Evolutionary conservation across 495 filamentous ascomycete species (phyloP).

Genomic region (Delitschia confertaspora): DNA sequence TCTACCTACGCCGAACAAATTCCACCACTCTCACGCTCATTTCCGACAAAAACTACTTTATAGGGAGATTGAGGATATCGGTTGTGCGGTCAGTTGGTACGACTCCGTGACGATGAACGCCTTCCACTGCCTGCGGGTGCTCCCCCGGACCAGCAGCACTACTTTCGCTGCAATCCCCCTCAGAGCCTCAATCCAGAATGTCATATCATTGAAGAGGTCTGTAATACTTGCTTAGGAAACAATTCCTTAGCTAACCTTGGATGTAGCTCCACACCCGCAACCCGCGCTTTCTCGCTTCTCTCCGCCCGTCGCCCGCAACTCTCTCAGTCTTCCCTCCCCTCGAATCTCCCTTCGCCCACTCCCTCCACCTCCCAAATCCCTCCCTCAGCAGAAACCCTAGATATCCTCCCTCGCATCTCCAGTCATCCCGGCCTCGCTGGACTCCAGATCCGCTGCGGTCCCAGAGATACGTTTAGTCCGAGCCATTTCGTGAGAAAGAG

Average conservation of each 20-base stretch:
- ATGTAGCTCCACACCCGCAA: conserved; percentile 2
- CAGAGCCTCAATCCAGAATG: conserved; percentile 1
- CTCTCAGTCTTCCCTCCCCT: conserved; percentile 26
- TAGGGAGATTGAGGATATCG: too few relatives aligned
- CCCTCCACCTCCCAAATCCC: conserved; percentile 13
- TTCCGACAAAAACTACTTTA: too few relatives aligned
- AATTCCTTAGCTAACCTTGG: not conserved
- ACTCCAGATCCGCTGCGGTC: conserved; percentile 46
- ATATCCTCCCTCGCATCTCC: conserved; percentile 45
- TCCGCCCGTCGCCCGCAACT: conserved; percentile 34
- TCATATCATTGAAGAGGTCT: conserved; percentile 15
- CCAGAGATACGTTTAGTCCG: conserved; percentile 55
- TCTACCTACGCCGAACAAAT: too few relatives aligned
- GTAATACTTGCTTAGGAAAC: not conserved
- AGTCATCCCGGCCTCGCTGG: conserved; percentile 40
- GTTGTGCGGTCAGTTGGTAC: too few relatives aligned
- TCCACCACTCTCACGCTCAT: too few relatives aligned
- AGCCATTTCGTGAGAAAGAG: conserved; percentile 63
- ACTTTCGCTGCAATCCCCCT: not conserved
- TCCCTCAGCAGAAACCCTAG: conserved; percentile 20
- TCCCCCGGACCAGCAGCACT: conserved; percentile 6
- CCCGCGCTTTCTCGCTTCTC: conserved; percentile 35
- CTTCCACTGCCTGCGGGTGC: conserved; percentile 26
- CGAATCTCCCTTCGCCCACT: conserved; percentile 30
- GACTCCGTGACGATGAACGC: conserved; percentile 26